Base-by-base conservation (phyloP, 2,329 filamentous ascomycete species). In the Pochonia chlamydosporia region DNA sequence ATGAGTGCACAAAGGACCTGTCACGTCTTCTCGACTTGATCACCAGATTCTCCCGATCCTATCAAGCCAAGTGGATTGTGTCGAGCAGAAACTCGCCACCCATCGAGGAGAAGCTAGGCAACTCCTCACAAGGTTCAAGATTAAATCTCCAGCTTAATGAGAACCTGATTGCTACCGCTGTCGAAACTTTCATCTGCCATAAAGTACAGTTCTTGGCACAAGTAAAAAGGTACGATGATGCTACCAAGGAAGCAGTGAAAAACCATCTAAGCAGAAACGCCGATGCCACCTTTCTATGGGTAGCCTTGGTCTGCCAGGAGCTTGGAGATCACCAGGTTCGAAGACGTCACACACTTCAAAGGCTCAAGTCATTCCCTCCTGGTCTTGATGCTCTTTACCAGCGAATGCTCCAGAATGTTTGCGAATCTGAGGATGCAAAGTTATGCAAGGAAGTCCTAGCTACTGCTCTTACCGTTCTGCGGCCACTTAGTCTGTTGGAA, bases 31-130 rank as follows among this genome's bases (percentile, higher is more conserved):
- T 75, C 11, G 40, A 63, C 0, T 50, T 71, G 10, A 62, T 74
- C 40, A 41, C 53, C 14, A 43, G 58, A 25, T 51, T 46, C 0
- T 59, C 52, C 5, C 10, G 5, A 1, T 51, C 42, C 0, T 59
- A 52, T 11, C 45, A 48, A 1, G 54, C 65, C 2, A 76, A 71
- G 50, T 74, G 69, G 65, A 48, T 76, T 14, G 49, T 71, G 0
- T 69, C 70, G 0, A 75, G 73, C 44, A 71, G 73, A 3, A 72
- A 73, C 23, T 59, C 50, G 56, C 53, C 48, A 0, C 51, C 56
- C 0, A 72, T 76, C 36, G 58, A 71, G 43, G 49, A 62, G 23
- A 30, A 43, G 1, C 51, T 74, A 5, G 50, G 53, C 13, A n/a
- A 14, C 5, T 43, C 48, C 1, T n/a, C n/a, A n/a, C 37, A 42